Conservation (phyloP, 2,329 filamentous ascomycete genomes). For the Epichloe typhina region DNA sequence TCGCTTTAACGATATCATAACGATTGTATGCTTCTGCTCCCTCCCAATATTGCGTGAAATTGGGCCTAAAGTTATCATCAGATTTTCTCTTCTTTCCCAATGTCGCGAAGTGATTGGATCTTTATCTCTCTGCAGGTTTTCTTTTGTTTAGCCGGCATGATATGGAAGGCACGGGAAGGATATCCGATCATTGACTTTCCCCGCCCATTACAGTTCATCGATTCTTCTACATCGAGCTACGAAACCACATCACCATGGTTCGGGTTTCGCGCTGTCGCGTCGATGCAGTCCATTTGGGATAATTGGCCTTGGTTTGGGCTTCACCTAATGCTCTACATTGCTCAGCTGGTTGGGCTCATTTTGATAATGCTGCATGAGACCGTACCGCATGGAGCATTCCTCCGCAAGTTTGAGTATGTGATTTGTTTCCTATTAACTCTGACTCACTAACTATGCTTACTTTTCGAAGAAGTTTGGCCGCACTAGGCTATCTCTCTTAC, state of each 20-base stretch:
- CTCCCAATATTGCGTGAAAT: not conserved
- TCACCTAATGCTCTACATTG: constrained; percentile 7
- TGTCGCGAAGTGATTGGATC: not conserved
- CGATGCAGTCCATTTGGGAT: not conserved
- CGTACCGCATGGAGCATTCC: not conserved
- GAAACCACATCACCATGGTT: not conserved
- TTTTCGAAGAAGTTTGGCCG: not conserved
- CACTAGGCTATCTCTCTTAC: not conserved
- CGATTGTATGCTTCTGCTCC: too few relatives aligned
- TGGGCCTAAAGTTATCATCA: not conserved
- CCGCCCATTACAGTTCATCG: not conserved
- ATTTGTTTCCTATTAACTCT: not conserved
- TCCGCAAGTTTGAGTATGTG: not conserved
- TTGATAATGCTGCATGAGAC: constrained; percentile 3
- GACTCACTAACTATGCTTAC: not conserved
- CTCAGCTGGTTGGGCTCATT: constrained; percentile 4
- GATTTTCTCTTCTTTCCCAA: not conserved
- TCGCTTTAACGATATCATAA: not conserved
- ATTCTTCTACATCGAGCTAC: not conserved
- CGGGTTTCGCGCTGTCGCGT: not conserved
- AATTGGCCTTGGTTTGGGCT: constrained; percentile 8
- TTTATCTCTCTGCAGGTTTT: constrained; percentile 3
- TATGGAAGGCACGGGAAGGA: constrained; percentile 5
- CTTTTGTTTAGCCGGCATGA: not conserved
- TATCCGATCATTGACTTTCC: constrained; percentile 1